phyloP scores from a whole-genome alignment of 108 stramenopile species.

The Cyclostephanos invisitatus region DNA sequence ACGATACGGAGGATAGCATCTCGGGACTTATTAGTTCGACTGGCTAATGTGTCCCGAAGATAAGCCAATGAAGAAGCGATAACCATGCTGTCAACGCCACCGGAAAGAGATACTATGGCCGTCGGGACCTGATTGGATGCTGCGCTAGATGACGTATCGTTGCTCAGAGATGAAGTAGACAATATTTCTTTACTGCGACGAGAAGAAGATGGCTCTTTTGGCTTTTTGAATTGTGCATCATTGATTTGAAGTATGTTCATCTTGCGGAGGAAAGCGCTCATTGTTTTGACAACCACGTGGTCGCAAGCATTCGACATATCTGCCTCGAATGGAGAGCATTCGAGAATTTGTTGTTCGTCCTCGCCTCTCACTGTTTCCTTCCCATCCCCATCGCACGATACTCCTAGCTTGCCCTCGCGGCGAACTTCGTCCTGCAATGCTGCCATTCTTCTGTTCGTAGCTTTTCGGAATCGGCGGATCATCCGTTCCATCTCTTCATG shows the following conservation, averaged over 20 bases:
- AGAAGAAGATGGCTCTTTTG: constrained; percentile 10
- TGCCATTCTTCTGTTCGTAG: constrained; percentile 81
- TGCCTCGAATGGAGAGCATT: constrained; percentile 71
- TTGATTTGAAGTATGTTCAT: constrained; percentile 24
- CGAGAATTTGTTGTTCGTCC: constrained; percentile 74
- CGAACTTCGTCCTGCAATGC: constrained; percentile 77
- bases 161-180: background rate
- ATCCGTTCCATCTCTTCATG: constrained; percentile 72
- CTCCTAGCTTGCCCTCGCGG: constrained; percentile 53
- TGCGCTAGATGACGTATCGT: background rate
- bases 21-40: constrained; percentile 36
- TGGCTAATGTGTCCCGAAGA: constrained; percentile 50
- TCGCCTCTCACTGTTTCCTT: constrained; percentile 19
- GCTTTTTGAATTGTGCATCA: constrained; percentile 14
- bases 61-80: constrained; percentile 82
- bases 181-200: background rate
- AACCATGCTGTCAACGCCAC: constrained; percentile 99
- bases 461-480: constrained; percentile 82
- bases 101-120: constrained; percentile 89
- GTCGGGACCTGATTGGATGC: constrained; percentile 15
- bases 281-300: constrained; percentile 69
- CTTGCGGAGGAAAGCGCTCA: constrained; percentile 54
- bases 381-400: constrained; percentile 16
- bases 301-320: constrained; percentile 60
- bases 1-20: constrained; percentile 46